These are phyloP conservation scores for Starmera caribaea DNA, from an alignment of 805 yeast genomes.

Conservation along the genomic window DNA sequence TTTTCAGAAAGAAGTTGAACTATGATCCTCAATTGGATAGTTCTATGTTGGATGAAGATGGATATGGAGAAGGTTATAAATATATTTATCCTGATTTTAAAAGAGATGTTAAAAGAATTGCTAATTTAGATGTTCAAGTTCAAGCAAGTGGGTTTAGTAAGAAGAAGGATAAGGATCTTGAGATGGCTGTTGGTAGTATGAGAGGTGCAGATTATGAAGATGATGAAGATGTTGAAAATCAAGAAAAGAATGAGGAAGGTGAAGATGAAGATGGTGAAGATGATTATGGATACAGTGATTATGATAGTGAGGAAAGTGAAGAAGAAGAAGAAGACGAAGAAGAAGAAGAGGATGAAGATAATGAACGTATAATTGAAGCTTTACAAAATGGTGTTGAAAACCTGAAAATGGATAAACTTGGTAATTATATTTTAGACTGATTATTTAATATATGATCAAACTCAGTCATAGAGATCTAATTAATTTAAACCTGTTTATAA, in stretches of 20 bases:
- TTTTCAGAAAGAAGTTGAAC: slow-evolving; percentile 69
- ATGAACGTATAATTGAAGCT: slow-evolving; percentile 61
- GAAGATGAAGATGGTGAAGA: slow-evolving; percentile 6
- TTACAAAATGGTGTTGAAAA: slow-evolving; percentile 50
- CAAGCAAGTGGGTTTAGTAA: slow-evolving; percentile 81
- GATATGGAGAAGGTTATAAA: slow-evolving; percentile 72
- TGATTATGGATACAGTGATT: slow-evolving; percentile 1
- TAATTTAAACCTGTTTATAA: background rate
- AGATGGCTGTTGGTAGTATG: slow-evolving; percentile 64
- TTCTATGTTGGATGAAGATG: slow-evolving; percentile 68
- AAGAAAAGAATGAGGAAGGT: slow-evolving; percentile 5
- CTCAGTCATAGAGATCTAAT: too few relatives aligned
- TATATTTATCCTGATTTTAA: slow-evolving; percentile 71
- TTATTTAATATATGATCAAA: too few relatives aligned
- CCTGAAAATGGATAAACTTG: slow-evolving; percentile 74
- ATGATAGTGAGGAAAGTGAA: slow-evolving; percentile 12
- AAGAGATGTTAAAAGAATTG: slow-evolving; percentile 63
- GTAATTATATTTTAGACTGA: slow-evolving; percentile 64
- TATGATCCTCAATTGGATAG: slow-evolving; percentile 62
- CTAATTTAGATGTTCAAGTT: slow-evolving; percentile 72
- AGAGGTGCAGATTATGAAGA: slow-evolving; percentile 31
- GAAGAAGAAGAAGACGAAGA: slow-evolving; percentile 11
- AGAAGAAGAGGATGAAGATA: slow-evolving; percentile 32
- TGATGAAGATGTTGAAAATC: slow-evolving; percentile 14
- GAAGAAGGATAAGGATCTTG: slow-evolving; percentile 59